Base-by-base conservation (phyloP, 2,329 filamentous ascomycete species). In the Taxawa tesnikishii region DNA sequence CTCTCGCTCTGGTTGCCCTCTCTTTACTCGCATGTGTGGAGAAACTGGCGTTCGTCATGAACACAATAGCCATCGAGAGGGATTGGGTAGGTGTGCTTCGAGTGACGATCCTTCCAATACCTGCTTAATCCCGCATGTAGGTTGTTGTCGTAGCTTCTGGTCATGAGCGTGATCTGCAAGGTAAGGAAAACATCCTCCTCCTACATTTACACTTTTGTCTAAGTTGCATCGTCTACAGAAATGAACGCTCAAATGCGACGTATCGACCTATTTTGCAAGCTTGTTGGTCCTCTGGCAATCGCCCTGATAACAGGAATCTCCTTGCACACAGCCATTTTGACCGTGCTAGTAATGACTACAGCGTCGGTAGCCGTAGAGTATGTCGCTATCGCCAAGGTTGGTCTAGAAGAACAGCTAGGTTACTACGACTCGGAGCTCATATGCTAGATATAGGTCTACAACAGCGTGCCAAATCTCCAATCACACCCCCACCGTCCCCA, bases 41-140 rank as follows among this genome's bases (percentile, higher is more conserved):
- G 53, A 85, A 84, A 49, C 52, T 83, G 6, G 65, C 62, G 10
- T 65, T 74, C 2, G 63, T 76, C 5, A 64, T 73, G 49, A 84
- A 83, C 47, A 62, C 71, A 1, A 69, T 84, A 1, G 63, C 79
- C 0, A 66, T 85, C 0, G 80, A 84, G 50, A 62, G 74, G 44
- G 80, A 85, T 43, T 83, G 79, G 79, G 55, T 61, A 40, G 30
- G 38, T 18, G 15, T 14, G 3, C 13, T 8, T 13, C 3, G 19
- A 23, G 19, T n/a, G 8, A 8, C 19, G 2, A n/a, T 8, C n/a
- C 8, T 23, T 2, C 8, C 8, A n/a, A 2, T n/a, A 3, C 2
- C 19, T 8, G 8, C 19, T 23, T 8, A 23, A 23, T n/a, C 8
- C n/a, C 3, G 8, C 19, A 23, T 26, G n/a, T 40, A 52, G 46